A percentile compares a stretch with the other conserved stretches of the same genome.
phyloP scores from a whole-genome alignment of 2,329 filamentous ascomycete species.

The Ceratocystis diversiconidia region DNA sequence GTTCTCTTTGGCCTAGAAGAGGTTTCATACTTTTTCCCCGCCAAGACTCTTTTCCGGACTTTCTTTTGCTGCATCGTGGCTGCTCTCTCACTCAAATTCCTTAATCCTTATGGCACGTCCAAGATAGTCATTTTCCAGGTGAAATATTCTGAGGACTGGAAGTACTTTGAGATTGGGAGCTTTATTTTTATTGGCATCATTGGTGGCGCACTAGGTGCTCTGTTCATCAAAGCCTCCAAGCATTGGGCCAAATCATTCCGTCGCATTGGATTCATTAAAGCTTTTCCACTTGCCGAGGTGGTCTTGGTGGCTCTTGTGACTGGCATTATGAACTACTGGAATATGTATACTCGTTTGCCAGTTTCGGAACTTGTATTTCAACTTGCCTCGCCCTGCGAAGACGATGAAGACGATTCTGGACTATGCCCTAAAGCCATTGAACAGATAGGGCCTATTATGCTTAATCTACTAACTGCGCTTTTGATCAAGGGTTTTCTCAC shows the following conservation, averaged over 20 bases:
- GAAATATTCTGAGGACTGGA: constrained; percentile 80
- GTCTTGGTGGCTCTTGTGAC: constrained; percentile 75
- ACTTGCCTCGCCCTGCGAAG: constrained; percentile 73
- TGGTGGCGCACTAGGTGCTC: constrained; percentile 69
- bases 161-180: constrained; percentile 73
- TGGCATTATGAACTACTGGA: constrained; percentile 83
- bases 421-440: constrained; percentile 60
- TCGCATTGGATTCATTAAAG: constrained; percentile 65
- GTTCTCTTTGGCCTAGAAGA: constrained; percentile 90
- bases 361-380: constrained; percentile 86
- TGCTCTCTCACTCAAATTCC: constrained; percentile 78
- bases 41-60: constrained; percentile 90
- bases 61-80: constrained; percentile 97
- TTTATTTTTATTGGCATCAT: constrained; percentile 80
- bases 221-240: constrained; percentile 93
- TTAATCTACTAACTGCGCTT: constrained; percentile 61
- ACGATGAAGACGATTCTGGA: constrained; percentile 47
- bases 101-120: constrained; percentile 88
- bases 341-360: constrained; percentile 71
- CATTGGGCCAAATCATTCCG: constrained; percentile 84
- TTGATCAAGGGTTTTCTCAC: constrained; percentile 83
- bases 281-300: constrained; percentile 73
- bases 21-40: constrained; percentile 92
- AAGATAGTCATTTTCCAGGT: constrained; percentile 97
- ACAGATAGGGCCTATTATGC: constrained; percentile 65